Evolutionary conservation across 1,284 basidiomycete genomes (phyloP), one percentile per base, ranked within the genome.

Genomic region (Moesziomyces parantarcticus): DNA sequence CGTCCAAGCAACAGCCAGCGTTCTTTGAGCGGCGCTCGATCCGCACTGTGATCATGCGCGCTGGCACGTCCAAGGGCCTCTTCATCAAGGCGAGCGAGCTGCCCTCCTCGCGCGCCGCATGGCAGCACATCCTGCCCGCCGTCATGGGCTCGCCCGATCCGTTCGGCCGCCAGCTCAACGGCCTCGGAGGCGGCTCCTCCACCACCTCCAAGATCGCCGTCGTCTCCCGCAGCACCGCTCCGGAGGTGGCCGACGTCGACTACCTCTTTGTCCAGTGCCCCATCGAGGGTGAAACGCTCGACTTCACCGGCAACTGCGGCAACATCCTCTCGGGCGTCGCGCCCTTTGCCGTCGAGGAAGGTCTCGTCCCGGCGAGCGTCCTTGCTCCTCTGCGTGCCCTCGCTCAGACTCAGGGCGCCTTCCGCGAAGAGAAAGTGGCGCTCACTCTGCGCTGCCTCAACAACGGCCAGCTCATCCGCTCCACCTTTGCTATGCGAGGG

Each of bases 1-100:
- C 52, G 3, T 23, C 36, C 9, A n/a, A 29, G 13, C 36, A 20
- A 32, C 46, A 20, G 14, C 18, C 36, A 3, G 25, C 53, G 1
- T 55, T 21, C 45, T 55, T 55, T 20, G 48, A 57, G n/a, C 55
- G 55, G 9, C 39, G 48, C 21, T 23, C 47, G 5, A 39, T 57
- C 10, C 16, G n/a, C 6, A 34, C 41, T 16, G 26, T 43, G 6
- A 50, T 50, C 47, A 57, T 57, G 55, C 62, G 91, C 26, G 91
- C 91, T 1, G 91, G 91, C 1, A 92, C 91, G 1, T 92, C 90
- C 21, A 92, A 92, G 77, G 92, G 91, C 6, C 87, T 92, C 46
- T 91, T 90, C 77, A 75, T 93, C 40, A 86, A 87, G 90, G 8
- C 91, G 89, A 20, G 49, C 9, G 51, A 48, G 16, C 55, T 79